Evolutionary conservation across 1,284 basidiomycete species (phyloP), one percentile per base, ranked within the genome.

Genomic region (Pseudozyma thailandica): DNA sequence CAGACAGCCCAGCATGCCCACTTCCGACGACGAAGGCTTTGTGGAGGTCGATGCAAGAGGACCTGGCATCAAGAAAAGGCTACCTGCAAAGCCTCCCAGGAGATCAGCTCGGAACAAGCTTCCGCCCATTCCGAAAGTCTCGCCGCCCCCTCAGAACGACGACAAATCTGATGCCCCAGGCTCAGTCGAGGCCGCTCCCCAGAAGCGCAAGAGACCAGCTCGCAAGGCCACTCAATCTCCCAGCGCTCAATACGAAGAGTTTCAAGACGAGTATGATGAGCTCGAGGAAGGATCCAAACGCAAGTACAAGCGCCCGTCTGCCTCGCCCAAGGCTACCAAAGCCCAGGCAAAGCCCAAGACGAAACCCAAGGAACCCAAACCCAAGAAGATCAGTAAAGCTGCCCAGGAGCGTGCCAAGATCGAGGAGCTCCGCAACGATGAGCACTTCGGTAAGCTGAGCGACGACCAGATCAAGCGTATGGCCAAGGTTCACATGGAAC

Each of bases 381-480:
- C 58, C 13, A 66, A 66, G 48, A 66, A 72, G 37, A 2, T 41
- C 25, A 42, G 33, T 28, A 57, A 59, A 26, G 63, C 63, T 25
- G 38, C 47, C 13, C 27, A 45, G 26, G 45, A 58, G 28, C 54
- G 55, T 15, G 45, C 27, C 31, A 72, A 66, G 46, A 45, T 53
- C 16, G 62, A 56, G 2, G 62, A 72, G 44, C 25, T 72, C 8
- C 50, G 42, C 18, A 50, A 41, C 18, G 69, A 72, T 33, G 4
- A 46, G 5, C 50, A 71, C 28, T 65, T 72, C 26, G 37, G 38
- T n/a, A 50, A 56, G 37, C 68, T 71, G 21, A 53, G 44, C 21
- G 50, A 57, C 7, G 56, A 30, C 16, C 25, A 30, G 25, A 57
- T 63, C 51, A 62, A 59, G 38, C 62, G 69, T 26, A 66, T 72